Evolutionary conservation across 108 stramenopile genomes (phyloP).

Genomic region (Bacterosira constricta): DNA sequence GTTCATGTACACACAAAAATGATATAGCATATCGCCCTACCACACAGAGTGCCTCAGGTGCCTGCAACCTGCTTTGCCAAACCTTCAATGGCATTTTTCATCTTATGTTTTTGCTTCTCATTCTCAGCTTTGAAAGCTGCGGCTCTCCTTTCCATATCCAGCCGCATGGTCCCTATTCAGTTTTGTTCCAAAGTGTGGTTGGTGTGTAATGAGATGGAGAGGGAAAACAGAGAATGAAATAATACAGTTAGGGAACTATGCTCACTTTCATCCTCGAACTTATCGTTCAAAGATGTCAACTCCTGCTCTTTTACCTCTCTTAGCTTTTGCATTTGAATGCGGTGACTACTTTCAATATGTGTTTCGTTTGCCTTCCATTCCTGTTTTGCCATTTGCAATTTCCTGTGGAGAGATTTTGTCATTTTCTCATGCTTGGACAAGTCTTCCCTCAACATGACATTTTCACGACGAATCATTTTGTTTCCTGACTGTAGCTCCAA

Average conservation of each 20-base stretch:
- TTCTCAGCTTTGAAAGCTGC: constrained; percentile 19
- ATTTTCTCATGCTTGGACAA: constrained; percentile 3
- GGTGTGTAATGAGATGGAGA: too few species aligned
- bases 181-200: too few species aligned
- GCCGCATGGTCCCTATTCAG: constrained; percentile 17
- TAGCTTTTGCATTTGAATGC: constrained; percentile 19
- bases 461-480: constrained; percentile 5
- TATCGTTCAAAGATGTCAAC: neutral
- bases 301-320: neutral
- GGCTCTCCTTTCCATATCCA: constrained; percentile 29
- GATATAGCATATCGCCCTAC: too few species aligned
- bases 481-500: constrained; percentile 4
- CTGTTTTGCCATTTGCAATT: constrained; percentile 6
- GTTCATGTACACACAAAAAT: too few species aligned
- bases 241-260: neutral
- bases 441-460: constrained; percentile 7
- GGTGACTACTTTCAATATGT: constrained; percentile 12
- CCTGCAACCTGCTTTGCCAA: constrained; percentile 34
- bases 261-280: constrained; percentile 26
- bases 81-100: constrained; percentile 43
- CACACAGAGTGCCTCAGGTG: too few species aligned
- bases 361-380: constrained; percentile 12
- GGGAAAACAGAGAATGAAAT: neutral
- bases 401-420: constrained; percentile 14
- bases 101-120: constrained; percentile 32